phyloP scores from a whole-genome alignment of 73 alveolate genomes.

The Urostyla sp. region DNA sequence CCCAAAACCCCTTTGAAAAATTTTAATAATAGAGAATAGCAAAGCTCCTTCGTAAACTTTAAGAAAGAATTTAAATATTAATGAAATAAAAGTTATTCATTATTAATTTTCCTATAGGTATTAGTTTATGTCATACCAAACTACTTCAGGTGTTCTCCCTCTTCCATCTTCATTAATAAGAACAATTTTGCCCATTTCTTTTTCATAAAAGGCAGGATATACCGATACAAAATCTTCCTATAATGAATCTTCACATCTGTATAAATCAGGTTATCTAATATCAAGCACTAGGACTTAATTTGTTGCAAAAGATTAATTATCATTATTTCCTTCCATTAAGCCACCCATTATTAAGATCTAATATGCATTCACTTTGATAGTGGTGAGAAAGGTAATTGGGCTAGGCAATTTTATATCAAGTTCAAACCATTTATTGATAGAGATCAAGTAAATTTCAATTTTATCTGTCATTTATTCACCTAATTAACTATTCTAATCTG shows the following conservation, averaged over 20 bases:
- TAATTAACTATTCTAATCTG: background rate
- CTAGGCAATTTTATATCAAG: slow-evolving; percentile 20
- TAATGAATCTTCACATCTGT: slow-evolving; percentile 3
- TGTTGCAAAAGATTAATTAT: slow-evolving; percentile 25
- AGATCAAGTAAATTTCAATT: slow-evolving; percentile 17
- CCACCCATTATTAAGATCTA: slow-evolving; percentile 34
- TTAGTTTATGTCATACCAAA: slow-evolving; percentile 46
- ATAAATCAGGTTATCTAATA: slow-evolving; percentile 39
- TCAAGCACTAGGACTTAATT: slow-evolving; percentile 28
- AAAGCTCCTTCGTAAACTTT: too few relatives aligned
- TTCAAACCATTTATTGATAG: slow-evolving; percentile 39
- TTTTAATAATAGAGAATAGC: too few relatives aligned
- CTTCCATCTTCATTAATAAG: slow-evolving; percentile 63
- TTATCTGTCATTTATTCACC: slow-evolving; percentile 33
- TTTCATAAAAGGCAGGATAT: slow-evolving; percentile 34
- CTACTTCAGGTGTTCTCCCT: slow-evolving; percentile 50
- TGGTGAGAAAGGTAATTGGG: slow-evolving; percentile 23
- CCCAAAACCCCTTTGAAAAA: too few relatives aligned
- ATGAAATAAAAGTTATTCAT: slow-evolving; percentile 6
- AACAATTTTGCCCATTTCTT: slow-evolving; percentile 28
- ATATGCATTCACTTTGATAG: slow-evolving; percentile 44
- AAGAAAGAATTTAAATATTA: too few relatives aligned
- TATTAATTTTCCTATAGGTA: slow-evolving; percentile 10
- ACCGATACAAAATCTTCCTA: slow-evolving; percentile 31
- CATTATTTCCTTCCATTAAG: slow-evolving; percentile 39